phyloP scores from a whole-genome alignment of 495 filamentous ascomycete genomes.

The Sporormia fimetaria region DNA sequence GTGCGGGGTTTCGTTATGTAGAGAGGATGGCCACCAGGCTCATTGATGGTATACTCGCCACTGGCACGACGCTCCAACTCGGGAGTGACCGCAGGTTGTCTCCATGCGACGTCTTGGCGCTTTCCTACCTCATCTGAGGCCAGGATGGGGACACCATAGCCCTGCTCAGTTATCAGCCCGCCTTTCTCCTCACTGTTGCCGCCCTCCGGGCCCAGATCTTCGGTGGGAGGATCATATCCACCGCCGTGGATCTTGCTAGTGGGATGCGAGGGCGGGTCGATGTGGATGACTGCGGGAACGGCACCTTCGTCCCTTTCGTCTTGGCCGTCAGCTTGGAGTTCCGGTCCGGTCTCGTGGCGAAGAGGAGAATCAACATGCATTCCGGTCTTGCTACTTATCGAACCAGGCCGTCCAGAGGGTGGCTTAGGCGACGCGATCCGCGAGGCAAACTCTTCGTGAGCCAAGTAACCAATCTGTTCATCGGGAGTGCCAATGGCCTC shows the following conservation, averaged over 20 bases:
- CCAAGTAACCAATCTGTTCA: slow-evolving; percentile 64
- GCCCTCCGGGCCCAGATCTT: slow-evolving; percentile 35
- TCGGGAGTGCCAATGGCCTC: slow-evolving; percentile 31
- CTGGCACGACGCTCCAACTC: slow-evolving; percentile 47
- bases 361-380: slow-evolving; percentile 48
- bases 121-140: slow-evolving; percentile 87
- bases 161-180: slow-evolving; percentile 42
- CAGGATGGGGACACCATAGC: slow-evolving; percentile 64
- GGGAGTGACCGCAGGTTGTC: slow-evolving; percentile 66
- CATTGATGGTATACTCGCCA: slow-evolving; percentile 41
- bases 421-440: slow-evolving; percentile 55
- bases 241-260: slow-evolving; percentile 50
- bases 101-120: slow-evolving; percentile 49
- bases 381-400: slow-evolving; percentile 34
- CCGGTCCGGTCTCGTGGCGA: slow-evolving; percentile 43
- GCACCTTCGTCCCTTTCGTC: slow-evolving; percentile 45
- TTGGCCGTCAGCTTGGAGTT: slow-evolving; percentile 29
- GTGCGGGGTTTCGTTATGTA: slow-evolving; percentile 42
- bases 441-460: slow-evolving; percentile 64
- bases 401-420: slow-evolving; percentile 33
- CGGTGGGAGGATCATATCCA: slow-evolving; percentile 35
- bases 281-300: slow-evolving; percentile 48
- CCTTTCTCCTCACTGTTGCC: slow-evolving; percentile 41
- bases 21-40: slow-evolving; percentile 27
- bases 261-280: slow-evolving; percentile 56